A percentile compares a stretch with the other conserved stretches of the same genome.
phyloP scores from a whole-genome alignment of 345 rosid species.

The Fremontodendron californicum region DNA sequence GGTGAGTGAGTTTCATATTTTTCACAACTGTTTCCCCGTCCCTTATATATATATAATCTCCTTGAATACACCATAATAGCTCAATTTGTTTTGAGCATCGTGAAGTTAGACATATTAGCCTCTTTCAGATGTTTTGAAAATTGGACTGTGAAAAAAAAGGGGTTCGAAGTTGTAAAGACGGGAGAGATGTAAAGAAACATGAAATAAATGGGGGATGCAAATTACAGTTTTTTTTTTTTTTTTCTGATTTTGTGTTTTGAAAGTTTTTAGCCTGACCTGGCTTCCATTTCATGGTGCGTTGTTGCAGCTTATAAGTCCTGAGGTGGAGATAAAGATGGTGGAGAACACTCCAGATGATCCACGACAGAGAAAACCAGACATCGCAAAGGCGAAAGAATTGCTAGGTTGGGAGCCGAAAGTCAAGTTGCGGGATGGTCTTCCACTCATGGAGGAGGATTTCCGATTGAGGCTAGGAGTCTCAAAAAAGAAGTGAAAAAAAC shows the following conservation, averaged over 20 bases:
- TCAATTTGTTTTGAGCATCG: background rate
- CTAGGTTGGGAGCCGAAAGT: slow-evolving; percentile 93
- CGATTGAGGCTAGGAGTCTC: slow-evolving; percentile 63
- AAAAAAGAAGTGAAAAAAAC: slow-evolving; percentile 27
- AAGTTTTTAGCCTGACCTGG: background rate
- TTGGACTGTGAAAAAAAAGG: background rate
- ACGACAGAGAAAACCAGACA: slow-evolving; percentile 85
- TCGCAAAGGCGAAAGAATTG: slow-evolving; percentile 72
- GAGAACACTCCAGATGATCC: slow-evolving; percentile 96
- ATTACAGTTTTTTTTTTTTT: too few relatives aligned
- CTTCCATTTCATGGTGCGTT: background rate
- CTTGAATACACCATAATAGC: background rate
- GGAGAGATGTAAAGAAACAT: background rate
- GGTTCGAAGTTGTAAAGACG: background rate
- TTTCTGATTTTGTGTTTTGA: background rate
- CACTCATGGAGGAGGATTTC: slow-evolving; percentile 89
- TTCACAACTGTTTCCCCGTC: background rate
- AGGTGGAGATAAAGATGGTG: slow-evolving; percentile 74
- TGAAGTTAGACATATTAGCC: background rate
- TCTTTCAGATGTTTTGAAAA: background rate
- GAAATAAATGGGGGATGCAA: background rate
- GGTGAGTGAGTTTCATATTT: slow-evolving; percentile 49
- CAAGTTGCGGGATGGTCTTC: slow-evolving; percentile 77
- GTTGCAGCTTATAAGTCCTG: slow-evolving; percentile 64
- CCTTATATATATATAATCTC: background rate